These are phyloP conservation scores for Nemania sp. DNA, from an alignment of 2,329 filamentous ascomycete genomes.

Conservation along the genomic window DNA sequence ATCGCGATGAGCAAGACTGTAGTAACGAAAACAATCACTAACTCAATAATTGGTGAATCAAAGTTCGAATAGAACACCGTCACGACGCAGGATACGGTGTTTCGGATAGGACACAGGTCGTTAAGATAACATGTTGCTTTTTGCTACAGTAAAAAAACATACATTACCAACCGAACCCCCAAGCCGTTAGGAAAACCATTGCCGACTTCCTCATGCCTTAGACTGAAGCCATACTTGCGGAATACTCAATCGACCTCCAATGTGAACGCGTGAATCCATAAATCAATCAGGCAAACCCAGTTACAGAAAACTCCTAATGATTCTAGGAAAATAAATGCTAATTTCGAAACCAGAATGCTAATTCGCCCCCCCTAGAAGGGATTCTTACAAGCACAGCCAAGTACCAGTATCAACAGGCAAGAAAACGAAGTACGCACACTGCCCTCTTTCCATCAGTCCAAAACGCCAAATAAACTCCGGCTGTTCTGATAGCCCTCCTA, in stretches of 20 bases:
- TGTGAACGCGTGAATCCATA: conserved; percentile 22
- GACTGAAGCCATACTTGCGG: not conserved
- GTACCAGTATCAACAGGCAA: conserved; percentile 15
- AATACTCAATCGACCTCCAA: conserved; percentile 17
- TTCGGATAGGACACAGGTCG: not conserved
- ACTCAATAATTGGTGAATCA: not conserved
- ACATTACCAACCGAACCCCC: conserved; percentile 6
- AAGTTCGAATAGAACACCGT: not conserved
- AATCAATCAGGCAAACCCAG: conserved; percentile 4
- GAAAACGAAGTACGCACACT: conserved; percentile 19
- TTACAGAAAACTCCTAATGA: conserved; percentile 15
- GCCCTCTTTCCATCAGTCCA: conserved; percentile 36
- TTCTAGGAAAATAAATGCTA: conserved; percentile 21
- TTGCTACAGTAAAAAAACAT: conserved; percentile 19
- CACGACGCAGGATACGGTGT: not conserved
- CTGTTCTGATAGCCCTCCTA: conserved; percentile 39
- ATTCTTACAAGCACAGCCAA: conserved; percentile 19
- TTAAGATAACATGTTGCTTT: conserved; percentile 3
- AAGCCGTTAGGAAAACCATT: conserved; percentile 1
- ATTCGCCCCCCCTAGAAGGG: conserved; percentile 15
- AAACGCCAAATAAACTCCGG: conserved; percentile 50
- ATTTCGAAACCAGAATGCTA: conserved; percentile 23
- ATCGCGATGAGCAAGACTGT: not conserved
- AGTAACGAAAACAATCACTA: not conserved
- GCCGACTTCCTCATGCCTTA: not conserved